Evolutionary conservation across 352 stramenopile genomes (phyloP), one percentile per base, ranked within the genome.

Genomic region (Phytophthora cryptogea): DNA sequence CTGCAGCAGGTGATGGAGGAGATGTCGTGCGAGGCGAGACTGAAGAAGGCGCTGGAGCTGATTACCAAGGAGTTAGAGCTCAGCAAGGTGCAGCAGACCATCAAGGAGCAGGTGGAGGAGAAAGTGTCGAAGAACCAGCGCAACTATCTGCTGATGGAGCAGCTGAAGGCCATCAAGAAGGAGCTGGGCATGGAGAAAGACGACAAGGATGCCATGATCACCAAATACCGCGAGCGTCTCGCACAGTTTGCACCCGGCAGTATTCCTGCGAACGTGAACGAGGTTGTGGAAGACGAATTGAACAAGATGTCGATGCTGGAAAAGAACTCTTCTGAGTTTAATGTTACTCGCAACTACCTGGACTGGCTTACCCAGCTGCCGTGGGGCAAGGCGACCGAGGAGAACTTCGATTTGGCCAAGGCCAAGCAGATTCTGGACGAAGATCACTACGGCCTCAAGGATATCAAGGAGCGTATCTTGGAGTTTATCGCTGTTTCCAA

Each of bases 121-220:
- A 94, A 93, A 39, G 79, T 99, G 63, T 98, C 82, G n/a, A 97
- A 99, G 70, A 94, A 97, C 57, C 97, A 99, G 67, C 83, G 97
- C 26, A 97, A 98, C 46, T 99, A 99, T 72, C 84, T 99, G 63
- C 76, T 99, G 11, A 98, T 92, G 69, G 97, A 99, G 68, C 97
- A 99, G 73, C 76, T 99, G 11, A 99, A 99, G 73, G 96, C 85
- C 0, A 99, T 99, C 62, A 99, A 99, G 79, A 99, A 99, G 59
- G 96, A 99, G 75, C 86, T 99, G 1, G 97, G 97, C 11, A 97
- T 99, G 80, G 97, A 99, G 66, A 98, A 98, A 54, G 97, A 99
- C 60, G 97, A 99, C 66, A 99, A 99, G 62, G 96, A 99, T 36
- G 92, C 90, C 3, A 90, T 99, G 58, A 89, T 99, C 54, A 80